phyloP scores from a whole-genome alignment of 176 grass and related monocot genomes.

The Phyllostachys edulis region DNA sequence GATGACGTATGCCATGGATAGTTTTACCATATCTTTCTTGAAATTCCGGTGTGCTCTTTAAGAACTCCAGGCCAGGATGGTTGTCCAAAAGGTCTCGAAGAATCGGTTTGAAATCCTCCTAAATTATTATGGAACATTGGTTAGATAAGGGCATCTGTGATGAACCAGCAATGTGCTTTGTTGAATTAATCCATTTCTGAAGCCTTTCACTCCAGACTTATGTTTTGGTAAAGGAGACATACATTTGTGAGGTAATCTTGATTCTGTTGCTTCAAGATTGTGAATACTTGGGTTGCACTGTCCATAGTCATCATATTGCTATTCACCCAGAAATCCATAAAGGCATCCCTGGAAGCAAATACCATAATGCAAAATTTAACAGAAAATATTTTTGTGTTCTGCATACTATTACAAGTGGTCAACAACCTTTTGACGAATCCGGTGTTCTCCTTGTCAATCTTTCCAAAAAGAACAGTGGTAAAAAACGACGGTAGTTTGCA shows the following conservation, averaged over 20 bases:
- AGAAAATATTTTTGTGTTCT: neutral
- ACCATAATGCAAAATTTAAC: constrained; percentile 11
- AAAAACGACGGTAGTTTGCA: constrained; percentile 93
- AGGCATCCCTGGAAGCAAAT: constrained; percentile 69
- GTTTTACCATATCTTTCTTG: constrained; percentile 94
- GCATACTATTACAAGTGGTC: neutral
- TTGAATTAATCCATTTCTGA: constrained; percentile 21
- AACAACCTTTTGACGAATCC: constrained; percentile 70
- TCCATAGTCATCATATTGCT: constrained; percentile 91
- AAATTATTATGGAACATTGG: constrained; percentile 25
- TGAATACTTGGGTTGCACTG: constrained; percentile 73
- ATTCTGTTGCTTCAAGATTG: constrained; percentile 74
- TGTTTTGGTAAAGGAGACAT: constrained; percentile 20
- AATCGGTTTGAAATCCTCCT: constrained; percentile 94
- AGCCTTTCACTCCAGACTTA: constrained; percentile 5
- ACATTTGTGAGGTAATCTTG: constrained; percentile 75
- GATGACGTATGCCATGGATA: neutral
- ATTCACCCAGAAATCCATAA: constrained; percentile 84
- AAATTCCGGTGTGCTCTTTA: constrained; percentile 95
- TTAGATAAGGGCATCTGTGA: constrained; percentile 23
- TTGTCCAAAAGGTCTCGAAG: constrained; percentile 87
- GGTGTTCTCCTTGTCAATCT: constrained; percentile 63
- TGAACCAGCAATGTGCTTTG: neutral
- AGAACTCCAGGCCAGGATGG: constrained; percentile 91
- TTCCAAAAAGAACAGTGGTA: constrained; percentile 72